Evolutionary conservation across 2,329 filamentous ascomycete genomes (phyloP).

Genomic region (Venturia pyrina): DNA sequence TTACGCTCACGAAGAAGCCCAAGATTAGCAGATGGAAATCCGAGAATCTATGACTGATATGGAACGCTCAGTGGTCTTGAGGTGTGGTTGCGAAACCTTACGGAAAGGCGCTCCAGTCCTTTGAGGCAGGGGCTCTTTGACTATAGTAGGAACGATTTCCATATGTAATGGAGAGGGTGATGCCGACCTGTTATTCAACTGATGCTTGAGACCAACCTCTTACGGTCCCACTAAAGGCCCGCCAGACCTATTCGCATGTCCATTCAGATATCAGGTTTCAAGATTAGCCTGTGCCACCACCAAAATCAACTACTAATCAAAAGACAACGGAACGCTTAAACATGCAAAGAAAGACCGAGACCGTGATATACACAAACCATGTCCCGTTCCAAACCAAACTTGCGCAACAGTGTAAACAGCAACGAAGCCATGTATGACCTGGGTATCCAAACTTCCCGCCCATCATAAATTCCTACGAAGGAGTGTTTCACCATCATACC

Average conservation of each 20-base stretch:
- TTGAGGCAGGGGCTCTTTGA: too few species aligned
- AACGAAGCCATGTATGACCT: neutral
- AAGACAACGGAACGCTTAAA: neutral
- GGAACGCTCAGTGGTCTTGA: too few species aligned
- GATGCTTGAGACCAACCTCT: too few species aligned
- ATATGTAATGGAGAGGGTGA: too few species aligned
- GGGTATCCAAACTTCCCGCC: constrained; percentile 3
- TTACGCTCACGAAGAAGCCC: too few species aligned
- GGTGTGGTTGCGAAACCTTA: too few species aligned
- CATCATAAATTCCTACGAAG: neutral
- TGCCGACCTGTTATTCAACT: too few species aligned
- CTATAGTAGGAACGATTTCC: too few species aligned
- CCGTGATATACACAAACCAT: neutral
- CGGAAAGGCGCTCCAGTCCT: too few species aligned
- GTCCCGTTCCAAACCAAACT: neutral
- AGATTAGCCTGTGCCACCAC: neutral
- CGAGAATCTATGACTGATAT: too few species aligned
- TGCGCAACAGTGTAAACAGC: neutral
- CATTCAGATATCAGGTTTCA: neutral
- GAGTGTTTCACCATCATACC: neutral
- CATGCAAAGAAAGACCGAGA: neutral
- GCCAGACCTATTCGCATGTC: neutral
- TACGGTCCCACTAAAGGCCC: too few species aligned
- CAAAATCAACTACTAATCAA: neutral
- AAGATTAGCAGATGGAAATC: too few species aligned